A percentile compares a stretch with the other conserved stretches of the same genome.
Evolutionary conservation across 306 rosid genomes (phyloP).

Genomic region (Vigna unguiculata): DNA sequence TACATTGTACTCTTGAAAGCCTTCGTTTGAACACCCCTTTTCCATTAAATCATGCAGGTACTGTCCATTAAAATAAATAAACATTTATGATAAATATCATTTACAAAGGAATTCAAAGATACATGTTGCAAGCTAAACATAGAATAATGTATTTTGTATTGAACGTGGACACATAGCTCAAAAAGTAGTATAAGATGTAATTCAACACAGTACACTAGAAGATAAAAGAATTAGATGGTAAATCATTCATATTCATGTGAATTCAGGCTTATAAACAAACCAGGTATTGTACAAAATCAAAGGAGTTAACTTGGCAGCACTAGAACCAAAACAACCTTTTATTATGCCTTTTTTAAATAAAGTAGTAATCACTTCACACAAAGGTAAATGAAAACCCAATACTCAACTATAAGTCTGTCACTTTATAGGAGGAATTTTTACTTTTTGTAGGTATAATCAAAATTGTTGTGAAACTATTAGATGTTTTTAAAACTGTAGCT

Average conservation of each 20-base stretch:
- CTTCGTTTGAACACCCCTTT: constrained; percentile 34
- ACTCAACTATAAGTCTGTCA: not conserved
- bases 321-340: not conserved
- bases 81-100: not conserved
- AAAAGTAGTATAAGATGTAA: not conserved
- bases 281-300: not conserved
- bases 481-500: not conserved
- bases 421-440: not conserved
- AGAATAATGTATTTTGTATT: not conserved
- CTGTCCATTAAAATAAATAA: constrained; percentile 42
- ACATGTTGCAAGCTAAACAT: not conserved
- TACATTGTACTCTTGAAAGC: constrained; percentile 49
- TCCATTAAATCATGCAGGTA: constrained; percentile 43
- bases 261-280: constrained; percentile 9
- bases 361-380: not conserved
- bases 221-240: not conserved
- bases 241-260: not conserved
- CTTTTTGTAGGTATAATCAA: not conserved
- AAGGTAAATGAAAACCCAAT: constrained; percentile 10
- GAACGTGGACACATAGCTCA: constrained; percentile 1
- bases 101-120: constrained; percentile 23
- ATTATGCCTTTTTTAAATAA: constrained; percentile 8
- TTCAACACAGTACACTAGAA: not conserved
- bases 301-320: not conserved
- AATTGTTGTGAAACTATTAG: not conserved